Conservation (phyloP, 2,329 filamentous ascomycete genomes). For the Botrytis cinerea region DNA sequence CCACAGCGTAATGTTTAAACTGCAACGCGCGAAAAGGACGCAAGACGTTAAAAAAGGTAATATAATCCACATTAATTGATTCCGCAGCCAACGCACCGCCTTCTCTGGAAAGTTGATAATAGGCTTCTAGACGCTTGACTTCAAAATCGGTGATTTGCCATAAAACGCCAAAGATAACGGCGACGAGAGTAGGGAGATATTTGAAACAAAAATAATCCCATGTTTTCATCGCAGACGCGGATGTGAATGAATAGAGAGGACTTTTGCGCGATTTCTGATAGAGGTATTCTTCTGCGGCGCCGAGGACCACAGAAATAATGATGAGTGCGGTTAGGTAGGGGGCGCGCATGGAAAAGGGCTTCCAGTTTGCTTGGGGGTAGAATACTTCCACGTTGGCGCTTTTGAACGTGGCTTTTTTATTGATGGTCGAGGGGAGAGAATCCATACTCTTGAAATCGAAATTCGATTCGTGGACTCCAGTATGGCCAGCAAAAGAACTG, state of each 20-base stretch:
- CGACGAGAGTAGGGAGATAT: conserved; percentile 62
- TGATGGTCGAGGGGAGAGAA: conserved; percentile 27
- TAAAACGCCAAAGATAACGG: conserved; percentile 63
- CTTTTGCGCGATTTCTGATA: conserved; percentile 51
- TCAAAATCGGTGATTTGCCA: conserved; percentile 69
- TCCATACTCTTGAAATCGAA: conserved; percentile 31
- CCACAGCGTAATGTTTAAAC: conserved; percentile 67
- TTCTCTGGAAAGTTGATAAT: conserved; percentile 63
- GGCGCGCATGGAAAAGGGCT: conserved; percentile 64
- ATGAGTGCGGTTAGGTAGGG: conserved; percentile 59
- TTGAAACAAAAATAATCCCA: conserved; percentile 62
- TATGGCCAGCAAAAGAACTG: conserved; percentile 34
- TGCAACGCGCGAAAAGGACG: conserved; percentile 63
- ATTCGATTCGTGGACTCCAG: conserved; percentile 23
- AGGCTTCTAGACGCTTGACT: conserved; percentile 66
- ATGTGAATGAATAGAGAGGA: conserved; percentile 49
- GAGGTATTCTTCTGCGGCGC: conserved; percentile 55
- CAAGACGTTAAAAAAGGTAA: conserved; percentile 66
- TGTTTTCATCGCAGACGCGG: conserved; percentile 52
- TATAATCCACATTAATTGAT: conserved; percentile 67
- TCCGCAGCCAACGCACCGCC: conserved; percentile 62
- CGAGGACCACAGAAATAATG: conserved; percentile 55
- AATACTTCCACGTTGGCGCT: conserved; percentile 52
- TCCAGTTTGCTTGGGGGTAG: conserved; percentile 67
- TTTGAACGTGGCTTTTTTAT: conserved; percentile 31